Evolutionary conservation across 176 grass and related monocot genomes (phyloP), one percentile per base, ranked within the genome.

Genomic region (Musa beccarii): DNA sequence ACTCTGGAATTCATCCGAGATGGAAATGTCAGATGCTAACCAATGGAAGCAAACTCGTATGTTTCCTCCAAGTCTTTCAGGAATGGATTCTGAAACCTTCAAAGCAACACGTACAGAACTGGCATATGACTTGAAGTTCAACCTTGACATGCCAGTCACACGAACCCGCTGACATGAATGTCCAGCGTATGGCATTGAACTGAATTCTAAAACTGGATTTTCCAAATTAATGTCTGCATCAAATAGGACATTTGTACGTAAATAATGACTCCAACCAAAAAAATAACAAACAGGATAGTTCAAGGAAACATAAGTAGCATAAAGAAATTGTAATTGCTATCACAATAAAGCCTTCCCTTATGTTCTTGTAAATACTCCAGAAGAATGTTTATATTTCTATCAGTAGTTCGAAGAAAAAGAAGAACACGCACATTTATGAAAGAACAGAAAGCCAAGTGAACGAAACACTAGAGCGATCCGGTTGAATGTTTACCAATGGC

Each of bases 1-100:
- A 67, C 2, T 79, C 16, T 34, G 13, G 1, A 28, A 26, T 62
- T 25, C 23, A 51, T 56, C 7, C 16, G 11, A 72, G 49, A 20
- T 50, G 25, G 28, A 51, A 17, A 55, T 17, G n/a, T 29, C 28
- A 51, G 34, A 81, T 19, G 66, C 90, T 93, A 84, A 98, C 94
- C 88, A 53, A 76, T 93, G 90, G 16, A 92, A 86, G 80, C 95
- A 98, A 80, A 98, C 87, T 66, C 85, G 78, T 65, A 91, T 68
- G 71, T 93, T 98, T 86, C 75, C 83, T 51, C 87, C 80, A 59
- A 86, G 71, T 25, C 86, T 98, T 29, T 89, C 90, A 10, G 86
- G 90, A 49, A 89, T 72, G 68, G 84, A 84, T 81, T 77, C 82
- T 16, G 88, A 89, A 72, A 89, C 75, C 67, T 93, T 98, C 66